phyloP scores from a whole-genome alignment of 192 early-diverging fungal genomes.

The Dissophora ornata region DNA sequence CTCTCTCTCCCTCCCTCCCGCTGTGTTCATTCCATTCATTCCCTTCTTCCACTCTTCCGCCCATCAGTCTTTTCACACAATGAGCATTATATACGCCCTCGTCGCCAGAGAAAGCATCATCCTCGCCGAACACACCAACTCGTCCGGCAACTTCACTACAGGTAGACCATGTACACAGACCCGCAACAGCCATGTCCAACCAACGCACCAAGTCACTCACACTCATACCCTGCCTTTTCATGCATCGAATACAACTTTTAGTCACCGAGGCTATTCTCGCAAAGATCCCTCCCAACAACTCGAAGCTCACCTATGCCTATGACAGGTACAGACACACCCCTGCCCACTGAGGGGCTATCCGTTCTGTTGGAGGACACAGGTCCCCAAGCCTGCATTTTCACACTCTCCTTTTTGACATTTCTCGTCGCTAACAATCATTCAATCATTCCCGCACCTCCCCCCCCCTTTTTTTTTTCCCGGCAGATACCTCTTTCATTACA shows the following conservation, averaged over 20 bases:
- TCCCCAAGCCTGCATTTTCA: background rate
- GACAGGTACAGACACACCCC: slow-evolving; percentile 67
- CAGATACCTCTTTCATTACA: slow-evolving; percentile 93
- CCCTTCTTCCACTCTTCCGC: no score
- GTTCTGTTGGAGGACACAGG: background rate
- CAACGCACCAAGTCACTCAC: background rate
- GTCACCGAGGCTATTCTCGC: slow-evolving; percentile 89
- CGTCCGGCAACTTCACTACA: slow-evolving; percentile 84
- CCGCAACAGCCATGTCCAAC: slow-evolving; percentile 3
- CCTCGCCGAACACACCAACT: slow-evolving; percentile 86
- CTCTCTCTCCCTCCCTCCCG: no score
- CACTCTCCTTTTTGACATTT: no score
- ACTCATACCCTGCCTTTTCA: background rate
- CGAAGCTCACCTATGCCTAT: slow-evolving; percentile 92
- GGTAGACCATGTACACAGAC: slow-evolving; percentile 41
- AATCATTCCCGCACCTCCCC: background rate
- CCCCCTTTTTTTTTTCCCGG: background rate
- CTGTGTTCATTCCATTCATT: background rate
- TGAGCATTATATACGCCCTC: slow-evolving; percentile 85
- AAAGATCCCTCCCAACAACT: slow-evolving; percentile 91
- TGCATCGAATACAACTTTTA: no score
- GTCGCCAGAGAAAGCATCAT: slow-evolving; percentile 81
- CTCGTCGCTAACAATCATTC: no score
- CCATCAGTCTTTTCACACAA: no score
- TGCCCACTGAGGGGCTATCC: background rate